Conservation (phyloP, 164 flowering plant species). For the Magnolia changhungtana region DNA sequence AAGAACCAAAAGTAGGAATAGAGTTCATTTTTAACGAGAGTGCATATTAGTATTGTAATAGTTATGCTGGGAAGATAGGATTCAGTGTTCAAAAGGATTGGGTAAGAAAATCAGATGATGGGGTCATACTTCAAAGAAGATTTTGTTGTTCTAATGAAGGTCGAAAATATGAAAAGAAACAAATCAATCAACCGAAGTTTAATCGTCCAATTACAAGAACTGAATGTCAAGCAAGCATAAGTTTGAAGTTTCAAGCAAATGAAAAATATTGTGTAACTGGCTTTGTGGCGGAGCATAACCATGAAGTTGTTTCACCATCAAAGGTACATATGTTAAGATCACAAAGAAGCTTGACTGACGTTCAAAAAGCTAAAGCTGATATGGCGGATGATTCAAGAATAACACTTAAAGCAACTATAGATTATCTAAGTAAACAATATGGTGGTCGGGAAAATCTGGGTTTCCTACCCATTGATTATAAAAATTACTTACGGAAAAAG, state of each 20-base stretch:
- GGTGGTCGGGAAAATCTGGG: no score
- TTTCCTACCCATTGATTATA: not conserved
- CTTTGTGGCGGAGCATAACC: not conserved
- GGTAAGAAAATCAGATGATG: no score
- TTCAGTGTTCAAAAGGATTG: slow-evolving; percentile 1
- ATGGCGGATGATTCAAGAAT: no score
- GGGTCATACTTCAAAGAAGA: no score
- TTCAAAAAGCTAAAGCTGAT: no score
- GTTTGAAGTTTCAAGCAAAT: not conserved
- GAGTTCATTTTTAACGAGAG: not conserved
- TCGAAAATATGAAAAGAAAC: not conserved
- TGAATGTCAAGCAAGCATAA: not conserved
- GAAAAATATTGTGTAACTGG: not conserved
- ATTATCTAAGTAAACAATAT: no score
- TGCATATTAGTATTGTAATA: slow-evolving; percentile 5
- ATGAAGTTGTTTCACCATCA: no score
- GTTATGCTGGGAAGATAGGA: not conserved
- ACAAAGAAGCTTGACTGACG: no score
- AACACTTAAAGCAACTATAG: no score
- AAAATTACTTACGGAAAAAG: not conserved
- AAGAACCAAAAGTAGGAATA: not conserved
- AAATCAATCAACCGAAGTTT: not conserved
- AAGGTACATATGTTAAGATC: no score
- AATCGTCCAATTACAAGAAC: not conserved
- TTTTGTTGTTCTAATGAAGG: not conserved